These are phyloP conservation scores for Neonectria neomacrospora DNA, from an alignment of 2,329 filamentous ascomycete genomes.

Conservation along the genomic window DNA sequence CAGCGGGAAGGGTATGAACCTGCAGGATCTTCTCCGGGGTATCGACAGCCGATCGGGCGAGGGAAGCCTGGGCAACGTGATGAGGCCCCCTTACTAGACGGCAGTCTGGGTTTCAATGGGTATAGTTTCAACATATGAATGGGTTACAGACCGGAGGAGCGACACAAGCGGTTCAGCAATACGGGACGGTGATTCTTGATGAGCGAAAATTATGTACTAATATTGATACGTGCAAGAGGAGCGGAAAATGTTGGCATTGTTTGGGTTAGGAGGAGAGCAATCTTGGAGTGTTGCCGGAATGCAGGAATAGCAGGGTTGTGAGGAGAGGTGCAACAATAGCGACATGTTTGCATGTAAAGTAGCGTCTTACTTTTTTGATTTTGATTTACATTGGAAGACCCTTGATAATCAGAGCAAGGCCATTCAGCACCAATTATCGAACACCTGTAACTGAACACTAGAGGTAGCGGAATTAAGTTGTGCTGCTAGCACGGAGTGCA, in stretches of 20 bases:
- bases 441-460: background rate
- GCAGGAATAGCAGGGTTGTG: background rate
- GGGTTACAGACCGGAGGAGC: background rate
- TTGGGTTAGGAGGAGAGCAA: background rate
- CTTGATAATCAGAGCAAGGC: background rate
- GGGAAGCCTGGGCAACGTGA: conserved; percentile 57
- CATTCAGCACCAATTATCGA: background rate
- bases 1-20: conserved; percentile 54
- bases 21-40: conserved; percentile 61
- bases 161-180: background rate
- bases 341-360: conserved; percentile 27
- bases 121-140: background rate
- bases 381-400: conserved; percentile 2
- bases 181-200: background rate
- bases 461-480: background rate
- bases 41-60: conserved; percentile 63
- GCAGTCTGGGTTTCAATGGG: background rate
- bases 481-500: background rate
- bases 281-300: background rate
- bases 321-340: conserved; percentile 11
- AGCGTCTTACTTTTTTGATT: conserved; percentile 23
- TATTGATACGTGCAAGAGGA: conserved; percentile 5
- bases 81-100: conserved; percentile 61
- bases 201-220: conserved; percentile 11
- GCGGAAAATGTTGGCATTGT: conserved; percentile 10